Evolutionary conservation across 495 filamentous ascomycete species (phyloP).

Genomic region (Talaromyces ruber): DNA sequence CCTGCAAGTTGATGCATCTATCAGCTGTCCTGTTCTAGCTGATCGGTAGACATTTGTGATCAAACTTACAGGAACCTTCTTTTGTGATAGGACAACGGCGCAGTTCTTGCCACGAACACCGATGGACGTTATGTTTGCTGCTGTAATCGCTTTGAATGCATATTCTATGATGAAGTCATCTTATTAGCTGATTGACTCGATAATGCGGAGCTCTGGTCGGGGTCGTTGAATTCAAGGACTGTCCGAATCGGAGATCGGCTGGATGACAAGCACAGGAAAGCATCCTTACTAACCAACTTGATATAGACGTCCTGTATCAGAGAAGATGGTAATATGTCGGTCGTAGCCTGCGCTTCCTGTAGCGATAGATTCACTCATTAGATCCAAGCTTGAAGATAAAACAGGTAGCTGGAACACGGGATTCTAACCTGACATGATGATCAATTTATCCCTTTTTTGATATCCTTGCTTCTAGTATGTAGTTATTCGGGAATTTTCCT

Average conservation of each 20-base stretch:
- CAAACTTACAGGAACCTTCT: conserved; percentile 90
- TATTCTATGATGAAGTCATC: conserved; percentile 58
- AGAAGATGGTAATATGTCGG: conserved; percentile 99
- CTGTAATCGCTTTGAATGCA: conserved; percentile 99
- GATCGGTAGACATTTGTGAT: conserved; percentile 1
- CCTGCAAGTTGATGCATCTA: conserved; percentile 40
- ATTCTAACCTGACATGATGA: conserved; percentile 36
- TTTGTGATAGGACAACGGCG: conserved; percentile 94
- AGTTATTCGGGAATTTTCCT: too few species aligned
- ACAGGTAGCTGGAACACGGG: conserved; percentile 5
- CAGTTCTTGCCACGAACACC: conserved; percentile 94
- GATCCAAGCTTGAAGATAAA: conserved; percentile 16
- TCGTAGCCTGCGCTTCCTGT: conserved; percentile 94
- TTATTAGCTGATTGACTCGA: conserved; percentile 4
- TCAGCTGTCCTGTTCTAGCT: conserved; percentile 9
- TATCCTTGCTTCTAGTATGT: neutral
- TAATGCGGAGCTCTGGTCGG: neutral
- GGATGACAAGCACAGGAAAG: neutral
- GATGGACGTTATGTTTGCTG: conserved; percentile 96
- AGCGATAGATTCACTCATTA: conserved; percentile 16
- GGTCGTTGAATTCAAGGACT: neutral
- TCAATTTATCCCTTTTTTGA: conserved; percentile 9
- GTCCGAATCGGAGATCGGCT: neutral
- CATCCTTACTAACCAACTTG: conserved; percentile 84
- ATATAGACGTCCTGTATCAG: conserved; percentile 93